Base-by-base conservation (phyloP, 768 basidiomycete genomes). In the Strobilomyces confusus region DNA sequence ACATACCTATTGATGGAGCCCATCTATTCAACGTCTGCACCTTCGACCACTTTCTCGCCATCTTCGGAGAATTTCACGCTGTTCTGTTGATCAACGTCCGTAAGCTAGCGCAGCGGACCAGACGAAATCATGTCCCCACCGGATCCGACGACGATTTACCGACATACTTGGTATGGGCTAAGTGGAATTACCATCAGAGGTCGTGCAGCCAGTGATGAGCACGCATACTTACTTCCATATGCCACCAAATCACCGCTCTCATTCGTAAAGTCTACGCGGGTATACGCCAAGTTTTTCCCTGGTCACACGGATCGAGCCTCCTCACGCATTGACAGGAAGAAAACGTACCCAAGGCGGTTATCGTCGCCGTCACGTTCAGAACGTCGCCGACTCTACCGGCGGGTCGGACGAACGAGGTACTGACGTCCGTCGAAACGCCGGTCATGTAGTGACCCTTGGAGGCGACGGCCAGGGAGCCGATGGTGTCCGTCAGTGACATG, bases 91-190 rank as follows among this genome's bases (percentile, higher is more conserved):
- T 11, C 22, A 41, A 3, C 23, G 25, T 59, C 8, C 32, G 25
- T 33, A 22, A 44, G n/a, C 11, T 4, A 12, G 29, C 9, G 20
- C 4, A 15, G 4, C 3, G 37, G 14, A 42, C n/a, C 9, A 22
- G 11, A 34, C 15, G 7, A 43, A 30, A 49, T 22, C 15, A 38
- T 23, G 36, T n/a, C 14, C 51, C 68, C 52, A 80, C 78, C 55
- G 71, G 60, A 46, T 76, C 74, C 9, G 72, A 73, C 3, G 68
- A 66, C 11, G 87, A 89, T 65, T 80, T 88, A 14, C 88, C 89
- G 52, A 92, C 73, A 58, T 89, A 92, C 66, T 93, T 93, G 9
- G 91, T 93, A 61, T 92, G 91, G 55, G 85, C 90, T 92, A 54
- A 2, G 45, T 22, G 47, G 50, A 33, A 56, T 36, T 32, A 38